A percentile compares a stretch with the other conserved stretches of the same genome.
phyloP scores from a whole-genome alignment of 225 moss, liverwort and hornwort genomes.

The Ulota crispa region DNA sequence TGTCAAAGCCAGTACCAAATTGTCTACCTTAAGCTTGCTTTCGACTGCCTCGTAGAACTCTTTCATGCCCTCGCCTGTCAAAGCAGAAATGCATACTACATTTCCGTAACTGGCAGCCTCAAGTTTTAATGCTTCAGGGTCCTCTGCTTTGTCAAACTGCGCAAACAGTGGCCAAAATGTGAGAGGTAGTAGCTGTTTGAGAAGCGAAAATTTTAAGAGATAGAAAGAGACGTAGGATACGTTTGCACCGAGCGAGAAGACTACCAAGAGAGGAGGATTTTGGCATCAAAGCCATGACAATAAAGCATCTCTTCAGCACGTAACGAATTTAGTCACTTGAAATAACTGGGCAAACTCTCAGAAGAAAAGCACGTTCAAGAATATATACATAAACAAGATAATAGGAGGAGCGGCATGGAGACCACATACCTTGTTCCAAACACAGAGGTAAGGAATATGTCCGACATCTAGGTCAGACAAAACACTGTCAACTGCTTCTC shows the following conservation, averaged over 20 bases:
- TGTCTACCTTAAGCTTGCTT: slow-evolving; percentile 73
- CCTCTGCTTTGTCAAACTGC: slow-evolving; percentile 82
- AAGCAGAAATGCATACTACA: slow-evolving; percentile 84
- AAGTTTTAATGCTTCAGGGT: slow-evolving; percentile 54
- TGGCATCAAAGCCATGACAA: not conserved
- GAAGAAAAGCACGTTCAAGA: not conserved
- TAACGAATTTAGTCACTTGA: not conserved
- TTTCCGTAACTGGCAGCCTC: slow-evolving; percentile 70
- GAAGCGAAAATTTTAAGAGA: not conserved
- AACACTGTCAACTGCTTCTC: slow-evolving; percentile 78
- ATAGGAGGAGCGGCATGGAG: not conserved
- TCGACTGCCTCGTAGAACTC: slow-evolving; percentile 72
- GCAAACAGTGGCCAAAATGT: not conserved
- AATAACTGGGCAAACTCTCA: not conserved
- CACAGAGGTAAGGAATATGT: slow-evolving; percentile 78
- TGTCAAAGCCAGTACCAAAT: not conserved
- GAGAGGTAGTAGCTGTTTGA: slow-evolving; percentile 2
- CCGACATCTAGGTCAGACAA: slow-evolving; percentile 77
- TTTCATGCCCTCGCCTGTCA: slow-evolving; percentile 90
- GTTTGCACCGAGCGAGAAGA: not conserved
- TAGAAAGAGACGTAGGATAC: not conserved
- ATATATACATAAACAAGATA: not conserved
- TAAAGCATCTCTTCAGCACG: not conserved
- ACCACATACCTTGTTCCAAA: slow-evolving; percentile 91
- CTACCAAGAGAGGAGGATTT: not conserved